Conservation (phyloP, 1,284 basidiomycete genomes). For the Puccinia coronata region DNA sequence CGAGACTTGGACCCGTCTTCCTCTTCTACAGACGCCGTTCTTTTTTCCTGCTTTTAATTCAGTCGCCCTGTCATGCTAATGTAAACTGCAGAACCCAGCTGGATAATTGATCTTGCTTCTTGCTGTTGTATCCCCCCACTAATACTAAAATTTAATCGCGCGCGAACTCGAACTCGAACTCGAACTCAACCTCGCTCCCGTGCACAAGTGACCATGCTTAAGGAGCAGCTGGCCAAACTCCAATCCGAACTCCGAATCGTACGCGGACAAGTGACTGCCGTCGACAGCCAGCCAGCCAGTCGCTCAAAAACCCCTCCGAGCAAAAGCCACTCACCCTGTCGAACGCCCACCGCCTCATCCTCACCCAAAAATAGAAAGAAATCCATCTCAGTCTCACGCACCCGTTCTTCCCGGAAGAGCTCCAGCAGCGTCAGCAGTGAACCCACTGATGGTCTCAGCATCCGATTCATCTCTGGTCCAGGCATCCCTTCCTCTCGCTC, state of each 20-base stretch:
- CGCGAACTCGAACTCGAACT: no score
- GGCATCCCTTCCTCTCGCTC: slow-evolving; percentile 22
- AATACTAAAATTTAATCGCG: no score
- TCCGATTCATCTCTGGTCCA: slow-evolving; percentile 46
- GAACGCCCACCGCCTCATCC: neutral
- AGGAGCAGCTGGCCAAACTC: slow-evolving; percentile 39
- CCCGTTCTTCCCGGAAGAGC: neutral
- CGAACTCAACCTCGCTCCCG: no score
- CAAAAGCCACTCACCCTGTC: neutral
- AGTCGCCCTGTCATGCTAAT: no score
- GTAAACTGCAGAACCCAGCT: no score
- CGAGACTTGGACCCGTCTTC: no score
- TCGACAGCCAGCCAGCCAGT: neutral
- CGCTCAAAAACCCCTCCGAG: neutral
- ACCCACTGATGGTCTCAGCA: slow-evolving; percentile 41
- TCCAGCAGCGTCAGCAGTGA: neutral
- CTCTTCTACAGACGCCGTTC: no score
- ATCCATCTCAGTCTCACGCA: neutral
- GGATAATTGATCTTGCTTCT: no score
- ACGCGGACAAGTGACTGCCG: neutral
- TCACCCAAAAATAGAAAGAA: no score
- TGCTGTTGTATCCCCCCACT: no score
- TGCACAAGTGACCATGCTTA: slow-evolving; percentile 40
- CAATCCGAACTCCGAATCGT: slow-evolving; percentile 23
- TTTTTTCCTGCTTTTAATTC: no score